Evolutionary conservation across 2,329 filamentous ascomycete species (phyloP).

Genomic region (Alternaria triticimaculans): DNA sequence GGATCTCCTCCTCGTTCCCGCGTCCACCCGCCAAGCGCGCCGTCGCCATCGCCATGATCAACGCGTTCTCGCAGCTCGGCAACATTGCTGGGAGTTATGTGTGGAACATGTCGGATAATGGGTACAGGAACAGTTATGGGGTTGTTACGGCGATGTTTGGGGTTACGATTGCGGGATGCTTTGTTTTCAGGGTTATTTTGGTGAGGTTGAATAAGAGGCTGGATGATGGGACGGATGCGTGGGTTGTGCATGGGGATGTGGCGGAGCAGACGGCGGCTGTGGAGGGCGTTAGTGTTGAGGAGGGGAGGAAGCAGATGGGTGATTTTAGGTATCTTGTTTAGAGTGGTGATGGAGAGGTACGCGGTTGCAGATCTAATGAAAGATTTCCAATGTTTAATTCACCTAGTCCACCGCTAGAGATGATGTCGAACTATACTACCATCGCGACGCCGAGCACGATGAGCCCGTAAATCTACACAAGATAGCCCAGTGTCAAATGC

Average conservation of each 20-base stretch:
- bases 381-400: background rate
- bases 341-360: background rate
- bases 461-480: background rate
- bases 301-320: slow-evolving; percentile 34
- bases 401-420: background rate
- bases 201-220: slow-evolving; percentile 40
- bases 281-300: slow-evolving; percentile 39
- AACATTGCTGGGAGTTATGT: slow-evolving; percentile 66
- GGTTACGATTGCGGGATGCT: slow-evolving; percentile 61
- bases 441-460: background rate
- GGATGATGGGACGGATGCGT: slow-evolving; percentile 38
- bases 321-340: slow-evolving; percentile 45
- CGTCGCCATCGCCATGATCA: slow-evolving; percentile 67
- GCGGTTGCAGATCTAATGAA: background rate
- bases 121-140: slow-evolving; percentile 69
- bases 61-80: slow-evolving; percentile 54
- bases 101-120: slow-evolving; percentile 65
- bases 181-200: slow-evolving; percentile 37
- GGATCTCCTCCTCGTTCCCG: slow-evolving; percentile 51
- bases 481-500: too few relatives aligned
- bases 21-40: slow-evolving; percentile 67
- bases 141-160: slow-evolving; percentile 71
- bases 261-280: slow-evolving; percentile 38
- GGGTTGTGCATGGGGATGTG: slow-evolving; percentile 37
- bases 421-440: background rate